Evolutionary conservation across 2,329 filamentous ascomycete species (phyloP).

Genomic region (Colletotrichum sp.): DNA sequence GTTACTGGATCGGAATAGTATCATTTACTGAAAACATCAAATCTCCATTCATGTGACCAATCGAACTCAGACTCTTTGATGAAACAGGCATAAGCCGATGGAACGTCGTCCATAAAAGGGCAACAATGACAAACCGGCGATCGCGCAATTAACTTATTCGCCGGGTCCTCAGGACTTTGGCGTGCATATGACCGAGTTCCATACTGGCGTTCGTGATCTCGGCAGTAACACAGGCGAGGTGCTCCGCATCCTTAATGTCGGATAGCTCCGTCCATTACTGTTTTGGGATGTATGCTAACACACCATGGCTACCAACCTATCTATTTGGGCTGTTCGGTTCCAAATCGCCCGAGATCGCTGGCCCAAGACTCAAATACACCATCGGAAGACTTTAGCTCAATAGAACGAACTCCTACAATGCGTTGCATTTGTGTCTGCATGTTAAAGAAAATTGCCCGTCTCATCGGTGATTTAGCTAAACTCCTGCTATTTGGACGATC

Average conservation of each 20-base stretch:
- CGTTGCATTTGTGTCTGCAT: rapidly evolving
- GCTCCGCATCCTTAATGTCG: not conserved
- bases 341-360: not conserved
- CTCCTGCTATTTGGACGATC: rapidly evolving
- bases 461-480: not conserved
- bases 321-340: not conserved
- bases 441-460: not conserved
- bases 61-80: not conserved
- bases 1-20: not conserved
- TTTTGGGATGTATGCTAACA: not conserved
- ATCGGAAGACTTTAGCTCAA: not conserved
- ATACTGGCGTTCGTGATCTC: not conserved
- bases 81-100: not conserved
- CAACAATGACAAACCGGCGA: not conserved
- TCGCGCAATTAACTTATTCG: not conserved
- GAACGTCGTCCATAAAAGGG: rapidly evolving
- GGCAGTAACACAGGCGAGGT: not conserved
- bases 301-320: not conserved
- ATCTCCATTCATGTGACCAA: not conserved
- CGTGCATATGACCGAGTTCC: not conserved
- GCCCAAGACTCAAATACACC: rapidly evolving
- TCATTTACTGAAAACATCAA: not conserved
- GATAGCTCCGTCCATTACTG: not conserved
- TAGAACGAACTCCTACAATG: not conserved
- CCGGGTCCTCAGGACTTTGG: not conserved